Evolutionary conservation across 139 green algal genomes (phyloP).

Genomic region (Pedinophyceae sp.): DNA sequence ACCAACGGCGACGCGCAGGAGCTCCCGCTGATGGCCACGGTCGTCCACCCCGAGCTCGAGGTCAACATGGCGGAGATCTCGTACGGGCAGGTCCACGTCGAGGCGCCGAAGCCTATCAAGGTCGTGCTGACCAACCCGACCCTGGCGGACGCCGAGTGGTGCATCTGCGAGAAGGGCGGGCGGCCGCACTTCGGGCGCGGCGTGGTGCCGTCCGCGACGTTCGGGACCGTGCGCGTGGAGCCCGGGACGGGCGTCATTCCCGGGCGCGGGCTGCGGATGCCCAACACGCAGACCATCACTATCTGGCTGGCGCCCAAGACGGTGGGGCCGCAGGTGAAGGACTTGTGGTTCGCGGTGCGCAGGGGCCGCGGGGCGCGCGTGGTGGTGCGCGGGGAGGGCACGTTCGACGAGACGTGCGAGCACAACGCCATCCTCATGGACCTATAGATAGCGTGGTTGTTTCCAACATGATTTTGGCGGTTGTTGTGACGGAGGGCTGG

Average conservation of each 20-base stretch:
- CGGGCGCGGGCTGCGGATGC: neutral
- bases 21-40: neutral
- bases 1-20: constrained; percentile 1
- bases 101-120: neutral
- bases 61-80: neutral
- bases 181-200: neutral
- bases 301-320: neutral
- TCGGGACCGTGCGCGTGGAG: neutral
- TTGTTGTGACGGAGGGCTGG: no score
- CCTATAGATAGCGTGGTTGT: neutral
- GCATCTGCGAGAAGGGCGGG: neutral
- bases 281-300: neutral
- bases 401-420: constrained; percentile 1
- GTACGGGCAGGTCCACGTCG: neutral
- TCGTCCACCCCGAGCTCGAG: neutral
- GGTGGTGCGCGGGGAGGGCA: neutral
- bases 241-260: neutral
- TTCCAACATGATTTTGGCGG: no score
- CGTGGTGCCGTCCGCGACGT: neutral
- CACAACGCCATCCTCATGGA: neutral
- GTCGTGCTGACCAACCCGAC: constrained; percentile 1
- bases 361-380: neutral
- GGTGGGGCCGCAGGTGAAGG: neutral
- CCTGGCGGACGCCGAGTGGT: neutral
- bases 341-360: neutral